These are phyloP conservation scores for Mortierella alpina DNA, from an alignment of 192 early-diverging fungal genomes.

Conservation along the genomic window DNA sequence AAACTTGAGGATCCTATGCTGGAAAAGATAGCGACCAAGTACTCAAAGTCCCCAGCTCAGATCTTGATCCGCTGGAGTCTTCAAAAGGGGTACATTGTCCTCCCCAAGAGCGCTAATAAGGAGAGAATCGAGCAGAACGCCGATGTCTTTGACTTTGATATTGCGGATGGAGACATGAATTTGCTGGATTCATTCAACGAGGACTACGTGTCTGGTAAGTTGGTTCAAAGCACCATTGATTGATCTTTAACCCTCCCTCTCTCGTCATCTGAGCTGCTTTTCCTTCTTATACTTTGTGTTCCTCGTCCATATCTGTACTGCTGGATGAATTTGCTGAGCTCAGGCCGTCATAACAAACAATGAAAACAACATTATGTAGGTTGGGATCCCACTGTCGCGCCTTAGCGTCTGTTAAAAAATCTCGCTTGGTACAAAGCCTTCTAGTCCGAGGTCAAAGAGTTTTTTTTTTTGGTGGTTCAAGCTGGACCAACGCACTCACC, in stretches of 20 bases:
- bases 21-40: slow-evolving; percentile 58
- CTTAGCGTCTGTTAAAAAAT: neutral
- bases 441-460: too few species aligned
- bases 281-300: neutral
- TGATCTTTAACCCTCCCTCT: neutral
- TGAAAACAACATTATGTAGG: slow-evolving; percentile 7
- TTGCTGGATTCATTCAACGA: slow-evolving; percentile 65
- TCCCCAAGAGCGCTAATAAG: slow-evolving; percentile 69
- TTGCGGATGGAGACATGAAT: slow-evolving; percentile 67
- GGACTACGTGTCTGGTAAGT: slow-evolving; percentile 56
- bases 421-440: too few species aligned
- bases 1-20: slow-evolving; percentile 63
- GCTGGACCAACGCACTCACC: too few species aligned
- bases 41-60: slow-evolving; percentile 66
- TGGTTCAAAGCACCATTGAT: neutral
- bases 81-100: slow-evolving; percentile 64
- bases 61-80: slow-evolving; percentile 68
- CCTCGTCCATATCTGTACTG: neutral
- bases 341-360: too few species aligned
- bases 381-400: slow-evolving; percentile 23
- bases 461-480: too few species aligned
- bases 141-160: slow-evolving; percentile 66
- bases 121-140: slow-evolving; percentile 67
- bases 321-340: too few species aligned
- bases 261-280: slow-evolving; percentile 3